Evolutionary conservation across 176 grass and related monocot genomes (phyloP).

Genomic region (Metroxylon sagu): DNA sequence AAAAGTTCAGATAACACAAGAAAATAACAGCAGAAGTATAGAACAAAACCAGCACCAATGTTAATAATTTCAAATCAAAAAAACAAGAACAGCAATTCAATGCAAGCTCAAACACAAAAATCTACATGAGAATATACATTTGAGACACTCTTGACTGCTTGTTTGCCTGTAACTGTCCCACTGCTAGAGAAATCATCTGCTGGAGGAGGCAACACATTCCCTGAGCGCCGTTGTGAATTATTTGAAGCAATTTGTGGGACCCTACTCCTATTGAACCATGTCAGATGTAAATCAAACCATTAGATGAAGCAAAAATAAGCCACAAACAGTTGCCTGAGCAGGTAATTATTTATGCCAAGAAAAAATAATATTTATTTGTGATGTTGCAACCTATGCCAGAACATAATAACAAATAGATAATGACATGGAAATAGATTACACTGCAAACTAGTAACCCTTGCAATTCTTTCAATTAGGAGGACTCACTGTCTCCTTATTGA

Average conservation of each 20-base stretch:
- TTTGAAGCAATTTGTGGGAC: conserved; percentile 70
- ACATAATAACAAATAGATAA: no score
- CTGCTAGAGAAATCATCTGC: conserved; percentile 69
- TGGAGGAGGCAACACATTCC: conserved; percentile 71
- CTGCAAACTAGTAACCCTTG: no score
- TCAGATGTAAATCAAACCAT: neutral
- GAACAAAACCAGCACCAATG: conserved; percentile 8
- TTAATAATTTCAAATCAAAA: neutral
- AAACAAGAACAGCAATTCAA: neutral
- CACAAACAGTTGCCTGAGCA: no score
- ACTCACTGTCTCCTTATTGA: no score
- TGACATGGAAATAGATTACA: no score
- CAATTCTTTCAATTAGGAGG: no score
- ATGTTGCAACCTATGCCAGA: no score
- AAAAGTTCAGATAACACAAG: conserved; percentile 14
- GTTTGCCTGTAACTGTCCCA: conserved; percentile 39
- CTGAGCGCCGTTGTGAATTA: conserved; percentile 62
- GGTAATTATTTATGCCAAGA: no score
- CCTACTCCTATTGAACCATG: conserved; percentile 65
- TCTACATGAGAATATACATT: conserved; percentile 32
- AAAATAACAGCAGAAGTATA: conserved; percentile 16
- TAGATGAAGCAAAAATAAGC: no score
- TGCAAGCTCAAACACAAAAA: neutral
- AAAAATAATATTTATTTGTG: no score
- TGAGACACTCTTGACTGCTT: conserved; percentile 50